Percentiles rank a stretch among this genome's conserved stretches.
phyloP scores from a whole-genome alignment of 495 filamentous ascomycete species.

The Penicillium lividum region DNA sequence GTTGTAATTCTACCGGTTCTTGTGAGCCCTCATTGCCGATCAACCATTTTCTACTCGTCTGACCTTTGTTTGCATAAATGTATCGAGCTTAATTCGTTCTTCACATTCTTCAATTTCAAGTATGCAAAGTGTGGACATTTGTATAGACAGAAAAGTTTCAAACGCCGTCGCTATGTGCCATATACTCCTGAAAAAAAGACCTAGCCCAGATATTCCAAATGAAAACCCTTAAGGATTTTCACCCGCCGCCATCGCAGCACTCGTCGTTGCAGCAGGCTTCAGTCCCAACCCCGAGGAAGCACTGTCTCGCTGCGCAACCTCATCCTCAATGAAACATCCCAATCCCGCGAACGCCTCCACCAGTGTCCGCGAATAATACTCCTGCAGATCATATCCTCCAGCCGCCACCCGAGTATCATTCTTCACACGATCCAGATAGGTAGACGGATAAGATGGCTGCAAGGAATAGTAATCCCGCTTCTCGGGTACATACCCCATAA shows the following conservation, averaged over 20 bases:
- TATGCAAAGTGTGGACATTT: not conserved
- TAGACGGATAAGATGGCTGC: constrained; percentile 63
- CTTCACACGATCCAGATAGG: constrained; percentile 63
- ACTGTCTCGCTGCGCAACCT: constrained; percentile 54
- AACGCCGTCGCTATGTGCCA: constrained; percentile 57
- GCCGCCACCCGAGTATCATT: constrained; percentile 62
- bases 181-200: constrained; percentile 4
- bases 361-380: constrained; percentile 78
- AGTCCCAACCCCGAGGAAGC: constrained; percentile 16
- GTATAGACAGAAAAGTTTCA: not conserved
- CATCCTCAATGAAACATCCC: constrained; percentile 80
- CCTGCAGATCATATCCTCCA: constrained; percentile 78
- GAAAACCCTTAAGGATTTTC: constrained; percentile 1
- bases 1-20: constrained; percentile 5
- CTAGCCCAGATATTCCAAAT: not conserved
- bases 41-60: constrained; percentile 2
- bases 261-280: constrained; percentile 31
- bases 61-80: not conserved
- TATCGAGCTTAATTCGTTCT: not conserved
- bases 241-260: constrained; percentile 34
- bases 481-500: constrained; percentile 68
- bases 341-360: constrained; percentile 89
- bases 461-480: constrained; percentile 68
- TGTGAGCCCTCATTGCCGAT: not conserved
- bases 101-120: not conserved